A percentile compares a stretch with the other conserved stretches of the same genome.
phyloP scores from a whole-genome alignment of 2,329 filamentous ascomycete genomes.

The Zymoseptoria tritici region DNA sequence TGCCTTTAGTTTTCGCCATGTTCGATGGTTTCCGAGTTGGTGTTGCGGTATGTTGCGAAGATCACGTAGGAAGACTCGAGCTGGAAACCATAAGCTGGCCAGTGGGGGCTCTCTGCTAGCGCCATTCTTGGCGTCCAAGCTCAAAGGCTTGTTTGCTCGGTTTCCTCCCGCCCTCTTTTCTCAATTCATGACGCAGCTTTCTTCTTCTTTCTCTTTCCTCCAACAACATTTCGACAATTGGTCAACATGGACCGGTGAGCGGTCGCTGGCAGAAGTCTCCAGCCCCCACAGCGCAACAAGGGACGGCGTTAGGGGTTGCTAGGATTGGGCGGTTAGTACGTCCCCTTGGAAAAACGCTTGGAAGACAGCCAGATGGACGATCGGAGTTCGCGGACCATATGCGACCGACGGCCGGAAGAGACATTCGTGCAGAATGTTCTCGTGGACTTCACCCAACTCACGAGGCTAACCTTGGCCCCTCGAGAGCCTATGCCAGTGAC shows the following conservation, averaged over 20 bases:
- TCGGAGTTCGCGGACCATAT: background rate
- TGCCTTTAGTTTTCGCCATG: too few relatives aligned
- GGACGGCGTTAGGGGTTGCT: background rate
- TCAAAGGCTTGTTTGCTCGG: background rate
- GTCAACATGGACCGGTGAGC: background rate
- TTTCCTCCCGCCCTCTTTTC: background rate
- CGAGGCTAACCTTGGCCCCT: background rate
- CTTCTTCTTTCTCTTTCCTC: background rate
- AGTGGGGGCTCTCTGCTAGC: background rate
- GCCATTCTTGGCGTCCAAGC: background rate
- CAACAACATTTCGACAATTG: background rate
- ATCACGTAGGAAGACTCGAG: too few relatives aligned
- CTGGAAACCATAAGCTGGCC: background rate
- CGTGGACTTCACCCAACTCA: background rate
- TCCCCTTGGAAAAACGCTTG: background rate
- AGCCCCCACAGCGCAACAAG: background rate
- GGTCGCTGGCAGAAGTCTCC: background rate
- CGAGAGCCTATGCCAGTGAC: background rate
- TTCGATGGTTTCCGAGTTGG: too few relatives aligned
- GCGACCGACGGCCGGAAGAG: background rate
- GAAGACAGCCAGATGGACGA: background rate
- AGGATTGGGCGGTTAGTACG: background rate
- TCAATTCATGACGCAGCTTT: background rate
- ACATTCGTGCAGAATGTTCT: background rate
- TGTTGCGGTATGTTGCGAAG: too few relatives aligned